phyloP scores from a whole-genome alignment of 352 stramenopile species.

The Albugo candida region DNA sequence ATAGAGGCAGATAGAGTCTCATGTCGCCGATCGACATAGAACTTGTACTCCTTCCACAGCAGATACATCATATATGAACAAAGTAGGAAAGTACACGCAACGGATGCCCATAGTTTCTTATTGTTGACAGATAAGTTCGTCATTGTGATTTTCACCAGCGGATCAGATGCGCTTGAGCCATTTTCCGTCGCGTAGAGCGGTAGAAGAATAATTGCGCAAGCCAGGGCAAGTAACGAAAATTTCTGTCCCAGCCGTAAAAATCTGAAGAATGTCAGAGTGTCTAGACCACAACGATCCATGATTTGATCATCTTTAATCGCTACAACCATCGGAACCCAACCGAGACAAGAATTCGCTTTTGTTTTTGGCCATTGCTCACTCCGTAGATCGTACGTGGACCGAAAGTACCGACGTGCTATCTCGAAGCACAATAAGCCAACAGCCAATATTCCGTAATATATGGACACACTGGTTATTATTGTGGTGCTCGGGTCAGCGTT shows the following conservation, averaged over 20 bases:
- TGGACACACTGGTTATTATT: conserved; percentile 37
- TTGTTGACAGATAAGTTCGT: conserved; percentile 38
- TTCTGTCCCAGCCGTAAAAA: conserved; percentile 56
- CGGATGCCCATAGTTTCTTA: conserved; percentile 38
- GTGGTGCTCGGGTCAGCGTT: conserved; percentile 49
- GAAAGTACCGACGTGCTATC: conserved; percentile 27
- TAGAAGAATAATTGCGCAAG: conserved; percentile 40
- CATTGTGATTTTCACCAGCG: conserved; percentile 40
- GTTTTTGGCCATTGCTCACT: background rate
- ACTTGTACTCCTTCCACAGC: conserved; percentile 28
- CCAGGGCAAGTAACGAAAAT: conserved; percentile 28
- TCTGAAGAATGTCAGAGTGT: conserved; percentile 56
- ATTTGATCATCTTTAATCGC: conserved; percentile 42
- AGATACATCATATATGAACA: conserved; percentile 34
- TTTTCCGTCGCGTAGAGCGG: conserved; percentile 22
- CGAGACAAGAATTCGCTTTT: conserved; percentile 11
- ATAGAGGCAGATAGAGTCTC: conserved; percentile 34
- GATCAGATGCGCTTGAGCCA: conserved; percentile 12
- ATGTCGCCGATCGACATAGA: conserved; percentile 38
- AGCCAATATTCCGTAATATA: conserved; percentile 39
- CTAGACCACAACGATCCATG: conserved; percentile 45
- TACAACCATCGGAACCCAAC: conserved; percentile 27
- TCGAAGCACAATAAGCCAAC: conserved; percentile 37
- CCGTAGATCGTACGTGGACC: conserved; percentile 30
- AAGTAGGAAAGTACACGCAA: conserved; percentile 27